Base-by-base conservation (phyloP, 139 green algal species). In the Gonium pectorale region DNA sequence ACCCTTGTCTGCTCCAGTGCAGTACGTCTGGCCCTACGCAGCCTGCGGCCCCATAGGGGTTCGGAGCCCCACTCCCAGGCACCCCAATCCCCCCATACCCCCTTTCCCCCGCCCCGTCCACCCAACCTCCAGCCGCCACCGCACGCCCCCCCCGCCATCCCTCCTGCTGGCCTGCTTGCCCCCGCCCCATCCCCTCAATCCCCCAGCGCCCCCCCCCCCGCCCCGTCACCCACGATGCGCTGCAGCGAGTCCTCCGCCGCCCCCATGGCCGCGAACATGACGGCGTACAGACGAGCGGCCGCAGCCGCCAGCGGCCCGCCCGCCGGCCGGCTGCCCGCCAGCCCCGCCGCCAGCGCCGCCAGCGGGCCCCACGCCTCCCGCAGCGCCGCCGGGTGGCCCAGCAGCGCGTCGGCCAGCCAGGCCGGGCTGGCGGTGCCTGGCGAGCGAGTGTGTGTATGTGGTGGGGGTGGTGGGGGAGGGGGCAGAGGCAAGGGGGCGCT, bases 231-330 rank as follows among this genome's bases (percentile, higher is more conserved):
- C 62, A 88, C 74, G 52, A 90, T 75, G 24, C 86, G 67, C 68
- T 90, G 46, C 68, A 88, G 60, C 17, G 67, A 60, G 29, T 83
- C 67, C 11, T 80, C 49, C 15, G 19, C 56, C 22, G 11, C 38
- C 37, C 80, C 80, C 67, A 86, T 59, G 31, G 40, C 27, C 2
- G 74, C 56, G 54, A 90, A 90, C 67, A 90, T 56, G 31, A 68
- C 27, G 0, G 74, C 67, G 60, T 90, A 90, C 68, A 90, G 60
- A 17, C 83, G 59, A 19, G 49, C 60, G 31, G 73, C 74, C 52
- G 87, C 87, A 38, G 81, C 54, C 31, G 27, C 68, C 68, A 77
- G 68, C 68, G 68, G 68, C 27, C 68, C 68, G 2, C 68, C 68
- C 68, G 81, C 41, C 27, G 83, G 66, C 37, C 24, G n/a, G 40